Base-by-base conservation (phyloP, 495 filamentous ascomycete species). In the Daldinia concentrica region DNA sequence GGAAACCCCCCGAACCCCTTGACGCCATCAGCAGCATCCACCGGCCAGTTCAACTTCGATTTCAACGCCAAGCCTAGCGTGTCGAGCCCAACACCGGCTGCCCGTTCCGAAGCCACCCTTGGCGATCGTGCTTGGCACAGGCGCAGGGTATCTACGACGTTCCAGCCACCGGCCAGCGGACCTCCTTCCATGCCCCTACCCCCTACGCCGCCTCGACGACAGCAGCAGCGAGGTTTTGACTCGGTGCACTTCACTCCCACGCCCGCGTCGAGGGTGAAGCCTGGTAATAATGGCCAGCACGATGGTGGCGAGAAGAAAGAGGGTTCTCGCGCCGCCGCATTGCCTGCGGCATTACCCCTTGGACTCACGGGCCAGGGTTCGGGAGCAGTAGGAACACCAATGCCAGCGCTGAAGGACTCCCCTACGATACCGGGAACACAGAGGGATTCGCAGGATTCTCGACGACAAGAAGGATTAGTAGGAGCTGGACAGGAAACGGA, bases 91-190 rank as follows among this genome's bases (percentile, higher is more conserved):
- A 15, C 62, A 5, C 30, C 62, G 0, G 43, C 63, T 7, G 63
- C 71, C 6, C 66, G 50, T 12, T 27, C 59, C 22, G 52, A 62
- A 9, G 51, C 24, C 17, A 24, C 54, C 1, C 64, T 74, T 12
- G 72, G 67, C n/a, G 72, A 72, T 5, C 72, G 72, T 27, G 75
- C 75, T 3, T 77, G 75, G 74, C 68, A 75, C 37, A 61, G 69
- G 2, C 66, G 72, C 24, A 75, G 69, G 54, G 19, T 73, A 12
- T 77, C 66, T 1, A 51, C 52, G 12, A 36, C 65, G 15, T 73
- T 66, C 26, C 72, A 68, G 27, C 72, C 75, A 27, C 63, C 65
- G 17, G n/a, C 69, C 11, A 68, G 66, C 26, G 67, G 73, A 0
- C 72, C 75, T 4, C 69, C 73, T 9, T 65, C 59, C 7, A 14